These are phyloP conservation scores for Lippia alba DNA, from an alignment of 305 asterid genomes.

Conservation along the genomic window DNA sequence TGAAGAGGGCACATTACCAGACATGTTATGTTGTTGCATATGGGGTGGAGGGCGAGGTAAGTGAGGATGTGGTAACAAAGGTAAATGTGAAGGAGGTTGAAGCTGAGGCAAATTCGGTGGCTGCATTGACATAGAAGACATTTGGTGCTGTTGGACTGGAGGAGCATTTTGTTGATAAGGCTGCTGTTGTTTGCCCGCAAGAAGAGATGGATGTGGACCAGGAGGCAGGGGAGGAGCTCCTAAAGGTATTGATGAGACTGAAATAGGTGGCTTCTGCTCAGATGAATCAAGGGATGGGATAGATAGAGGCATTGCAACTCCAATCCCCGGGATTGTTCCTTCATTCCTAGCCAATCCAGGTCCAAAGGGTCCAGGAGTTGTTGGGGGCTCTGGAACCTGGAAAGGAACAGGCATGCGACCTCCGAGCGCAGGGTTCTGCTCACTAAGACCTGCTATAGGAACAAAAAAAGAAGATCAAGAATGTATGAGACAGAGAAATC, in stretches of 20 bases:
- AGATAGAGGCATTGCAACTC: slow-evolving; percentile 95
- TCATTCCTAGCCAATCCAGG: slow-evolving; percentile 82
- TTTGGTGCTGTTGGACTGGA: slow-evolving; percentile 43
- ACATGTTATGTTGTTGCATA: slow-evolving; percentile 64
- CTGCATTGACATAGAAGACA: slow-evolving; percentile 63
- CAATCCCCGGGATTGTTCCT: slow-evolving; percentile 97
- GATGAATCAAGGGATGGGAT: slow-evolving; percentile 73
- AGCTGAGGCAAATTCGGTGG: slow-evolving; percentile 72
- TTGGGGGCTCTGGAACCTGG: slow-evolving; percentile 69
- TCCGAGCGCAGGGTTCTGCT: slow-evolving; percentile 62
- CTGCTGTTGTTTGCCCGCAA: slow-evolving; percentile 76
- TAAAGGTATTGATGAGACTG: slow-evolving; percentile 56
- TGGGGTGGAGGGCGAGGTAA: slow-evolving; percentile 86
- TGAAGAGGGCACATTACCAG: slow-evolving; percentile 61
- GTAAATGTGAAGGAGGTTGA: slow-evolving; percentile 81
- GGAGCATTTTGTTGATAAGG: slow-evolving; percentile 52
- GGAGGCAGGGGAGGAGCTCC: slow-evolving; percentile 97
- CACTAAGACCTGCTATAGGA: slow-evolving; percentile 63
- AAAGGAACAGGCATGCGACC: slow-evolving; percentile 68
- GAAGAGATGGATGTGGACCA: slow-evolving; percentile 97
- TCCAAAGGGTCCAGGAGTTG: slow-evolving; percentile 88
- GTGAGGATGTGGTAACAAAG: slow-evolving; percentile 80
- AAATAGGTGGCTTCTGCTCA: slow-evolving; percentile 68
- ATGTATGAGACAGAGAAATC: slow-evolving; percentile 1
- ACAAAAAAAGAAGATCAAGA: neutral